Evolutionary conservation across 495 filamentous ascomycete species (phyloP), one percentile per base, ranked within the genome.

Genomic region (Chaetomium tenue): DNA sequence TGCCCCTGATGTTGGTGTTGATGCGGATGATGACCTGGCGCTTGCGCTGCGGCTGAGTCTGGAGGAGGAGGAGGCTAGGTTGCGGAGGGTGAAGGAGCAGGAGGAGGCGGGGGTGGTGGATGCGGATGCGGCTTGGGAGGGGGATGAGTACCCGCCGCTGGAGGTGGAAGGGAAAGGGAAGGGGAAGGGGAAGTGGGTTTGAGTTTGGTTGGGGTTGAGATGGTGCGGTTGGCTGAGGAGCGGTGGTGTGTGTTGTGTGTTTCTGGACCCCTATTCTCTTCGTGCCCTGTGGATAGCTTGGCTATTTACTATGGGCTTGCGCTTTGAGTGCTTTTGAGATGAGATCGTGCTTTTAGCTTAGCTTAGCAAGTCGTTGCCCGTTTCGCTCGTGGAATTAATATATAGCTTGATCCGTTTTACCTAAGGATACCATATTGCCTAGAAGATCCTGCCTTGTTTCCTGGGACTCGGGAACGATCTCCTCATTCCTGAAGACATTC

Each of bases 31-130:
- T 51, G 93, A 97, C 74, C 73, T 97, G 47, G 89, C 95, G 50
- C 86, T 91, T 63, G 94, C 94, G 3, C 76, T 97, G 63, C 86
- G 88, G 73, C 76, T 97, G 37, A 97, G 94, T 72, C 75, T 97
- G 52, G 89, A 87, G 15, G 92, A 96, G 76, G 87, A 92, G 75
- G 84, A 86, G 76, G 68, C 68, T 22, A 75, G 79, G 33, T 67
- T 66, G 65, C 46, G 37, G 25, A 62, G 61, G 55, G 39, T 25
- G 33, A 62, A 46, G 13, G 51, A 50, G 30, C 28, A 33, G 63
- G 70, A 56, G 64, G 63, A 61, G 57, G 68, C 59, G 28, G 53
- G 70, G 56, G 26, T 22, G 63, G 63, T n/a, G 78, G 76, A 33
- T 84, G 87, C 33, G 85, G 86, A 61, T 90, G 75, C 70, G 39